A percentile compares a stretch with the other conserved stretches of the same genome.
These are phyloP conservation scores for Mortierella sp. DNA, from an alignment of 371 early-diverging fungal species.

Conservation along the genomic window DNA sequence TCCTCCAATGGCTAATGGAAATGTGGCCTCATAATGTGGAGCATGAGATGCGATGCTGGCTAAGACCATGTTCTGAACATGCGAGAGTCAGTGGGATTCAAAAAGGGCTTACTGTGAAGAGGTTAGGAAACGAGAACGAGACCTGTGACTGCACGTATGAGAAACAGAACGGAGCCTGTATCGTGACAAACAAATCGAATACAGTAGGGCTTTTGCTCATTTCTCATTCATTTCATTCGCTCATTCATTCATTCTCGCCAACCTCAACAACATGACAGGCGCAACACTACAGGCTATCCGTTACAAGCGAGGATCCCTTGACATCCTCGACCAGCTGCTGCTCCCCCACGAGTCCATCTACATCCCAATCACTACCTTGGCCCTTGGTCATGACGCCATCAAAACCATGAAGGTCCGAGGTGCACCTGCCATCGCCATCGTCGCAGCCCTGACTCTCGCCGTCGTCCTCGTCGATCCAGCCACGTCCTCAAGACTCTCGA, in stretches of 20 bases:
- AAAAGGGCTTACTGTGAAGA: too few species aligned
- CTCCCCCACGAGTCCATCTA: constrained; percentile 90
- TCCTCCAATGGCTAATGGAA: too few species aligned
- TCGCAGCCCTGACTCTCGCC: constrained; percentile 91
- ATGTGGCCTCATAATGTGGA: too few species aligned
- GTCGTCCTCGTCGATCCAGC: constrained; percentile 72
- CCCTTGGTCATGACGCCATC: constrained; percentile 90
- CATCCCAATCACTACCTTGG: constrained; percentile 70
- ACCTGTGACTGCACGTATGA: too few species aligned
- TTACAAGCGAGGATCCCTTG: constrained; percentile 74
- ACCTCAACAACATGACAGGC: constrained; percentile 23
- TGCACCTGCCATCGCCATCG: constrained; percentile 98
- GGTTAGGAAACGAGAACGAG: too few species aligned
- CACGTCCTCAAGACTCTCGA: constrained; percentile 11
- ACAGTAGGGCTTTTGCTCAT: too few species aligned
- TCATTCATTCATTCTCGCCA: background rate
- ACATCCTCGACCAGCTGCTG: constrained; percentile 92
- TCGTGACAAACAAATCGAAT: too few species aligned
- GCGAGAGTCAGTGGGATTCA: too few species aligned
- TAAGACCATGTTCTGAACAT: too few species aligned
- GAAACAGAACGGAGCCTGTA: too few species aligned
- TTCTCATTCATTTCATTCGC: too few species aligned
- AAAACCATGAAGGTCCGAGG: constrained; percentile 94
- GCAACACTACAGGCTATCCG: constrained; percentile 81
- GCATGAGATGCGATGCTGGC: too few species aligned